phyloP scores from a whole-genome alignment of 2,329 filamentous ascomycete genomes.

The Metarhizium guizhouense region DNA sequence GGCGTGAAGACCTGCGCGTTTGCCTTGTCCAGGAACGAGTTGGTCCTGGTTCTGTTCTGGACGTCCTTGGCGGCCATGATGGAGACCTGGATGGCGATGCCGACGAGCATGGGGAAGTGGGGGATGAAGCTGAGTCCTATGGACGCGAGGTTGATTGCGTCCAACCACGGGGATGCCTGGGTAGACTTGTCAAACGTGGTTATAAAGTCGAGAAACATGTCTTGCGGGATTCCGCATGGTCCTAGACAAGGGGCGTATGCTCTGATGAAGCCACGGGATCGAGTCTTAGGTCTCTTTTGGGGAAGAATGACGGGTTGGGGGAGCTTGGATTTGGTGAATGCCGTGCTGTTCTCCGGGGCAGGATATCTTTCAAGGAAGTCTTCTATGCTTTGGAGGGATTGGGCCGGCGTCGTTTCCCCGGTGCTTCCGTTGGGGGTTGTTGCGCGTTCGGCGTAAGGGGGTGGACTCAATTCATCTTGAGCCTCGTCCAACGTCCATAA shows the following conservation, averaged over 20 bases:
- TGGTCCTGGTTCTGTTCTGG: conserved; percentile 4
- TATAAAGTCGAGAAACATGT: conserved; percentile 11
- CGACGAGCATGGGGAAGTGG: conserved; percentile 9
- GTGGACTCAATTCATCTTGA: not conserved
- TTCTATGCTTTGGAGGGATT: not conserved
- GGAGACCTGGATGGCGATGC: conserved; percentile 8
- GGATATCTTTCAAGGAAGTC: not conserved
- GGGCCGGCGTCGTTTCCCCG: not conserved
- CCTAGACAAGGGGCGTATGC: conserved; percentile 10
- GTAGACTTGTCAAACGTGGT: conserved; percentile 7
- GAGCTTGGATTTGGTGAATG: not conserved
- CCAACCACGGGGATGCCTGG: conserved; percentile 10
- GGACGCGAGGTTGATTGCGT: conserved; percentile 8
- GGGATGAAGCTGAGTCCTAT: conserved; percentile 4
- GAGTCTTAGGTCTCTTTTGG: conserved; percentile 9
- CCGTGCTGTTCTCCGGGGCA: not conserved
- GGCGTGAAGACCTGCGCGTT: conserved; percentile 10
- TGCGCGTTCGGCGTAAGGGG: not conserved
- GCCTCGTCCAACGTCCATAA: not conserved
- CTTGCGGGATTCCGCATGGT: conserved; percentile 7
- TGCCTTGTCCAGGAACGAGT: conserved; percentile 10
- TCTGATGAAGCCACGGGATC: conserved; percentile 8
- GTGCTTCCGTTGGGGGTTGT: not conserved
- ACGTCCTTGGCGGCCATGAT: not conserved
- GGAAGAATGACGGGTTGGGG: conserved; percentile 9